These are phyloP conservation scores for Oleoguttula mirabilis DNA, from an alignment of 495 filamentous ascomycete genomes.

Conservation along the genomic window DNA sequence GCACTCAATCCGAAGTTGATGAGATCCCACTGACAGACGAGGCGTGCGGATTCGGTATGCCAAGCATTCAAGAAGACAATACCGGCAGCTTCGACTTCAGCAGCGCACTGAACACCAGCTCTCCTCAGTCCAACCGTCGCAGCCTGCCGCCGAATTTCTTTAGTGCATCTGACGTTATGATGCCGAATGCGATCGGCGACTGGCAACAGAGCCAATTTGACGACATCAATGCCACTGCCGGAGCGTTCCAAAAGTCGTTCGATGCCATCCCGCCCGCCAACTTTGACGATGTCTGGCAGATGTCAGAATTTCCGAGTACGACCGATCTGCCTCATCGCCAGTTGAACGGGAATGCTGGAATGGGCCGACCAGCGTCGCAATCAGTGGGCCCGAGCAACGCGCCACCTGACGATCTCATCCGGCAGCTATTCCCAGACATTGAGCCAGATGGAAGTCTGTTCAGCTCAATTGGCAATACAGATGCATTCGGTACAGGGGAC, in stretches of 20 bases:
- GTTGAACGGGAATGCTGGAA: neutral
- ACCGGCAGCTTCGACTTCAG: conserved; percentile 5
- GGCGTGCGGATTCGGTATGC: conserved; percentile 11
- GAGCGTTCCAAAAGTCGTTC: neutral
- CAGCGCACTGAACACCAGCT: neutral
- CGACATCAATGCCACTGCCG: neutral
- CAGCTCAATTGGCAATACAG: neutral
- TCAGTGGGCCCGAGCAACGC: conserved; percentile 10
- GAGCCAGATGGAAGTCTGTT: conserved; percentile 6
- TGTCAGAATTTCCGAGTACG: neutral
- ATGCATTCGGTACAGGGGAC: neutral
- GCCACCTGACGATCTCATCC: conserved; percentile 12
- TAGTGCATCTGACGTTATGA: conserved; percentile 3
- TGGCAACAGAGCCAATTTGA: conserved; percentile 1
- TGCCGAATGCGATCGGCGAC: neutral
- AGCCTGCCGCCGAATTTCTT: conserved; percentile 18
- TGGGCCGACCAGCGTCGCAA: conserved; percentile 6
- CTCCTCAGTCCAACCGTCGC: conserved; percentile 14
- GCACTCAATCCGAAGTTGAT: conserved; percentile 28
- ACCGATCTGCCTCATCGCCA: neutral
- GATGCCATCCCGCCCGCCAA: neutral
- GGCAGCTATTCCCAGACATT: conserved; percentile 18
- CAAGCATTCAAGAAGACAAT: conserved; percentile 17
- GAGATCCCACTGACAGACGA: conserved; percentile 19
- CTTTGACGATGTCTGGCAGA: conserved; percentile 8